phyloP scores from a whole-genome alignment of 2,329 filamentous ascomycete species.

The Fusarium floridanum region DNA sequence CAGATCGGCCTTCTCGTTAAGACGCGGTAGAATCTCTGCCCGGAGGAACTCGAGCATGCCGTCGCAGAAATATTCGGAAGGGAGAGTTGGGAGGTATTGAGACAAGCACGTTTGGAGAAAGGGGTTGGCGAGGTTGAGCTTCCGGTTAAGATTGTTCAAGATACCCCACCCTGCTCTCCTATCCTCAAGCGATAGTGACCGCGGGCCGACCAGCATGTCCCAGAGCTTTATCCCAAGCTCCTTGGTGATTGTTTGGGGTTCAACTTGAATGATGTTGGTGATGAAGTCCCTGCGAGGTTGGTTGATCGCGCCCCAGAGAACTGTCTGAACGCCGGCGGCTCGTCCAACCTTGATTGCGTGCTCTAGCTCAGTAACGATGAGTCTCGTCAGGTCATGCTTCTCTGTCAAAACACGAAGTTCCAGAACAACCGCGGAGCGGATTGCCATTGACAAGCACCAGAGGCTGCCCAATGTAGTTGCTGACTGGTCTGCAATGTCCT shows the following conservation, averaged over 20 bases:
- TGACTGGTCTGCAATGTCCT: constrained; percentile 75
- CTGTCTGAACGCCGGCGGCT: constrained; percentile 55
- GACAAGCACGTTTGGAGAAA: constrained; percentile 68
- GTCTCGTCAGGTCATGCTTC: constrained; percentile 71
- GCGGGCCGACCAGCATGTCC: constrained; percentile 77
- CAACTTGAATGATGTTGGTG: constrained; percentile 68
- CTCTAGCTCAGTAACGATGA: constrained; percentile 76
- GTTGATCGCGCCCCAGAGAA: constrained; percentile 63
- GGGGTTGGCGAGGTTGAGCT: constrained; percentile 61
- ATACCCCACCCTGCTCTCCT: constrained; percentile 78
- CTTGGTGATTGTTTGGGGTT: constrained; percentile 71
- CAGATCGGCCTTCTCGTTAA: constrained; percentile 59
- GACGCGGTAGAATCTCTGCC: constrained; percentile 61
- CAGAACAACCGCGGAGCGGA: constrained; percentile 58
- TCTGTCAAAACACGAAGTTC: constrained; percentile 70
- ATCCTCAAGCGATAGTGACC: constrained; percentile 70
- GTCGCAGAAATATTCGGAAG: constrained; percentile 69
- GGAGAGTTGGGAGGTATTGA: constrained; percentile 68
- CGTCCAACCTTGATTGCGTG: constrained; percentile 58
- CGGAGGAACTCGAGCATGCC: constrained; percentile 75
- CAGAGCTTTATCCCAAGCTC: constrained; percentile 76
- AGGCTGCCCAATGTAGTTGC: constrained; percentile 79
- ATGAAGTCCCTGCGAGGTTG: constrained; percentile 70
- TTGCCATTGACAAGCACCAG: constrained; percentile 69
- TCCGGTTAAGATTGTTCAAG: constrained; percentile 63